Evolutionary conservation across 495 filamentous ascomycete genomes (phyloP).

Genomic region (Aspergillus kassunensis): DNA sequence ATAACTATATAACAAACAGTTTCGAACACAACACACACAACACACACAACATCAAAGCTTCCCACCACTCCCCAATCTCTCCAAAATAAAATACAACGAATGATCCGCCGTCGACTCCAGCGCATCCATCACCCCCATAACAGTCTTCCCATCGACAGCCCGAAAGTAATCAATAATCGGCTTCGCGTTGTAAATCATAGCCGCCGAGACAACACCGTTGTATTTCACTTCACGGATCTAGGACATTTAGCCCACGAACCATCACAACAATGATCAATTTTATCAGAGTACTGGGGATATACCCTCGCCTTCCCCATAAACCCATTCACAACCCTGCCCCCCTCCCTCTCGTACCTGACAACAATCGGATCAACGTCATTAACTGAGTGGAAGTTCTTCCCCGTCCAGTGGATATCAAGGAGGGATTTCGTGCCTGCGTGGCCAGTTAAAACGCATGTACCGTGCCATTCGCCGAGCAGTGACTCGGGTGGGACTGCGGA

Average conservation of each 20-base stretch:
- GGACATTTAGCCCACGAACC: too few species aligned
- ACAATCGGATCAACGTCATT: conserved; percentile 12
- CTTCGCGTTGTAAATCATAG: conserved; percentile 28
- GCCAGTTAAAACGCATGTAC: background rate
- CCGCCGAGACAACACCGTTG: conserved; percentile 22
- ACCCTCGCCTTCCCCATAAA: conserved; percentile 5
- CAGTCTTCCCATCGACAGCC: conserved; percentile 19
- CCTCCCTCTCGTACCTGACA: background rate
- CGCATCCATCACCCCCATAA: conserved; percentile 45
- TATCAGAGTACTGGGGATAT: background rate
- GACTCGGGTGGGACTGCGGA: background rate
- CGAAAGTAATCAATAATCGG: conserved; percentile 31
- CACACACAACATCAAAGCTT: too few species aligned
- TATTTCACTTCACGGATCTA: conserved; percentile 27
- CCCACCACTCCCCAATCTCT: background rate
- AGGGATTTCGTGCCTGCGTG: background rate
- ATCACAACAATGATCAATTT: too few species aligned
- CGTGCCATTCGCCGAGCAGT: background rate
- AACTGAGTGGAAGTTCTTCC: conserved; percentile 5
- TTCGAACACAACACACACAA: too few species aligned
- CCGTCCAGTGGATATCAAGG: background rate
- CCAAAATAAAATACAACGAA: background rate
- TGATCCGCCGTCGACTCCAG: conserved; percentile 39
- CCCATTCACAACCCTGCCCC: conserved; percentile 1
- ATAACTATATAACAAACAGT: too few species aligned